Base-by-base conservation (phyloP, 768 basidiomycete genomes). In the Boletellus ananiceps region DNA sequence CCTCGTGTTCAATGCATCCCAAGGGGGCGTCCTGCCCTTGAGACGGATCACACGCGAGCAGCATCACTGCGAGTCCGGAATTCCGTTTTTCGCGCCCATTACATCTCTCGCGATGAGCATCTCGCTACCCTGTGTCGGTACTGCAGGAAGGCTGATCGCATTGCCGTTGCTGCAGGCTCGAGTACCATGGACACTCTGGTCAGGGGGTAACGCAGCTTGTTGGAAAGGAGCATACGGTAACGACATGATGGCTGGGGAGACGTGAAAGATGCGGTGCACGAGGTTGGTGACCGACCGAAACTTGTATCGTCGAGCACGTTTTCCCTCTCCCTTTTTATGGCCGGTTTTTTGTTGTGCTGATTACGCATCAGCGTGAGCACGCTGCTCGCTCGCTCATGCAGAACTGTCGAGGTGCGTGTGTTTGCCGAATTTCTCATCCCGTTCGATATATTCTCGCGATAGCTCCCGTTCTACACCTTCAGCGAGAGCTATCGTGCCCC, bases 361-460 rank as follows among this genome's bases (percentile, higher is more conserved):
- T 19, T 5, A 14, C 21, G 2, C 29, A 3, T 5, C 1, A 13
- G 12, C 23, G 21, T 33, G 46, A n/a, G 4, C 27, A 29, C 5
- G 23, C 19, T 89, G 85, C 55, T 84, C 78, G 68, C 75, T 94
- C 5, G 77, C 90, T 0, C 81, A 84, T 35, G 91, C 89, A 0
- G 93, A 96, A 63, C 77, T 95, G 5, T 86, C 86, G 41, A 91
- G 89, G 0, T 81, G 66, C 61, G 82, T 85, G 1, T 72, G 69
- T 3, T 80, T 82, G 1, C 71, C 75, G 0, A 71, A 67, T 2
- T 71, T 89, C 32, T 75, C 88, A 0, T 87, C 91, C 3, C 77
- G 82, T 0, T 75, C 87, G 0, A 75, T 96, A 25, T 95, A 94
- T 66, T 90, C 14, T 81, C 83, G 0, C 88, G 90, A 55, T 90